Percentiles rank a stretch among this genome's conserved stretches.
Conservation (phyloP, 345 rosid species). For the Ceriops zippeliana region DNA sequence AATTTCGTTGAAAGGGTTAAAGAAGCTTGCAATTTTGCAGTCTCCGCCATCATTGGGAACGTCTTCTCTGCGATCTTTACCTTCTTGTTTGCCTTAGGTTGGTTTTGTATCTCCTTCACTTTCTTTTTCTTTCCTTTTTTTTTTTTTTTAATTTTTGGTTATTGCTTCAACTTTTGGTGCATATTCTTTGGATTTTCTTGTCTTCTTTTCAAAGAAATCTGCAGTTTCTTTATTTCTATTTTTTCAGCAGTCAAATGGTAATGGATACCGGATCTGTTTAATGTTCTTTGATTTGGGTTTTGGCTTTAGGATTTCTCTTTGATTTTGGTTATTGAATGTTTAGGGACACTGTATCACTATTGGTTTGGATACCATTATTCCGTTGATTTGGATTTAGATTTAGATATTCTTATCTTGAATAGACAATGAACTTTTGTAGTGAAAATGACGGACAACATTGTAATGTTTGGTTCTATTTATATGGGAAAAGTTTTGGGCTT, state of each 20-base stretch:
- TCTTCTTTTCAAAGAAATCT: not conserved
- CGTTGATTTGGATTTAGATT: not conserved
- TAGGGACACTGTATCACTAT: too few relatives aligned
- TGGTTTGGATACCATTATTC: not conserved
- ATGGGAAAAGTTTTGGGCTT: not conserved
- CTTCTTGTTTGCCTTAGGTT: slow-evolving; percentile 95
- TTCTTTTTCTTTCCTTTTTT: not conserved
- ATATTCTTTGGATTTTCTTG: slow-evolving; percentile 4
- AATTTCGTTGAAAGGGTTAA: slow-evolving; percentile 57
- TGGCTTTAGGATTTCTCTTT: slow-evolving; percentile 2
- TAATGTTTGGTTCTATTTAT: slow-evolving; percentile 1
- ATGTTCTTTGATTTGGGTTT: slow-evolving; percentile 7
- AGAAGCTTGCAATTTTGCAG: slow-evolving; percentile 57
- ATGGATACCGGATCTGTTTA: slow-evolving; percentile 20
- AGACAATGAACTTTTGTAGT: not conserved
- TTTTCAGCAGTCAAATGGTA: not conserved
- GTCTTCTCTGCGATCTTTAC: slow-evolving; percentile 90
- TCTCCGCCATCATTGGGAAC: slow-evolving; percentile 76
- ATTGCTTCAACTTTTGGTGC: not conserved
- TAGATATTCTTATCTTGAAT: not conserved
- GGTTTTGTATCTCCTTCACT: slow-evolving; percentile 11
- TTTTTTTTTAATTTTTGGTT: too few relatives aligned
- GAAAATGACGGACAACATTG: slow-evolving; percentile 1
- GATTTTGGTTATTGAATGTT: not conserved
- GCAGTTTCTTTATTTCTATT: not conserved